Conservation (phyloP, 2,329 filamentous ascomycete species). For the Incumbomyces delicatus region DNA sequence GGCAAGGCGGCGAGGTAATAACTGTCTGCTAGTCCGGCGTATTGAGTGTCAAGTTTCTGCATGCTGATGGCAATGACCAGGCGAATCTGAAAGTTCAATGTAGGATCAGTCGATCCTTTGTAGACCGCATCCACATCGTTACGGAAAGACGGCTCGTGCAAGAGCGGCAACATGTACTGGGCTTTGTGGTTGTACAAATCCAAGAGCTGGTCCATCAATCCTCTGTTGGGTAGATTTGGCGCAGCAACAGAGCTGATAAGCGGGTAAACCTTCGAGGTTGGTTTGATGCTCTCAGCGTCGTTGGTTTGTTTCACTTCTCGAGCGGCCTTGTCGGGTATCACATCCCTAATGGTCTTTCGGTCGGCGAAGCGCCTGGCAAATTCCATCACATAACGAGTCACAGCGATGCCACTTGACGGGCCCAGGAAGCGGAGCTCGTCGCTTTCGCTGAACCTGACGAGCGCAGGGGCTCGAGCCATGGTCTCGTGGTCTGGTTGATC, state of each 20-base stretch:
- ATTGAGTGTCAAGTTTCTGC: slow-evolving; percentile 80
- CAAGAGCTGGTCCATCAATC: slow-evolving; percentile 66
- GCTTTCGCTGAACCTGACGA: slow-evolving; percentile 73
- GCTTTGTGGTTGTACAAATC: slow-evolving; percentile 83
- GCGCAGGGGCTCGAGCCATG: slow-evolving; percentile 74
- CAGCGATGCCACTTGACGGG: slow-evolving; percentile 88
- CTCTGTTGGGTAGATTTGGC: slow-evolving; percentile 60
- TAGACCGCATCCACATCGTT: slow-evolving; percentile 74
- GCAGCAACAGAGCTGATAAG: slow-evolving; percentile 80
- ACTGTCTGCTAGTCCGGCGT: slow-evolving; percentile 87
- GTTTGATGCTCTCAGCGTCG: slow-evolving; percentile 54
- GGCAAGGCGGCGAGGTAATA: slow-evolving; percentile 88
- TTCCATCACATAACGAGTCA: slow-evolving; percentile 91
- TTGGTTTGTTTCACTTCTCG: slow-evolving; percentile 60
- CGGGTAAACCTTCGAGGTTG: slow-evolving; percentile 73
- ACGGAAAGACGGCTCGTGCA: slow-evolving; percentile 74
- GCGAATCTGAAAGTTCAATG: slow-evolving; percentile 77
- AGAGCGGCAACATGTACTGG: slow-evolving; percentile 74
- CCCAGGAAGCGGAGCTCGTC: slow-evolving; percentile 88
- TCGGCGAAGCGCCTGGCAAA: slow-evolving; percentile 90
- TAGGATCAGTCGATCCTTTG: slow-evolving; percentile 62
- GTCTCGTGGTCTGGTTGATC: slow-evolving; percentile 66
- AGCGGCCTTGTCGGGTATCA: slow-evolving; percentile 67
- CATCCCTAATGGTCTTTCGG: slow-evolving; percentile 80
- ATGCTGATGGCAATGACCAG: slow-evolving; percentile 93